These are phyloP conservation scores for Mastigamoeba balamuthi DNA, from an alignment of 78 protist species.

Conservation along the genomic window DNA sequence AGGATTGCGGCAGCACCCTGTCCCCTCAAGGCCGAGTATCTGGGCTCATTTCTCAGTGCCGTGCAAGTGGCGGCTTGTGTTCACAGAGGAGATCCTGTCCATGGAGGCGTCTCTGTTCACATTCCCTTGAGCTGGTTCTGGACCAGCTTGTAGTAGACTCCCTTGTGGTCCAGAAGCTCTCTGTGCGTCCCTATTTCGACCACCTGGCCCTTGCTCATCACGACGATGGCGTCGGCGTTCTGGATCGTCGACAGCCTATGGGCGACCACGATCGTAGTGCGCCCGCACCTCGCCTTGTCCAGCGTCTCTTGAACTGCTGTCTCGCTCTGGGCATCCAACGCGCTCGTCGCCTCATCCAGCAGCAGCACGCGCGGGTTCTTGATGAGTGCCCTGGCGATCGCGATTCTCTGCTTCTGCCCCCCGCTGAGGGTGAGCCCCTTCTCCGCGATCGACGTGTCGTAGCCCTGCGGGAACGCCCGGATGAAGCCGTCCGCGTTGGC, in stretches of 20 bases:
- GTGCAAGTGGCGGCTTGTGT: no score
- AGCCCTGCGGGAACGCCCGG: conserved; percentile 60
- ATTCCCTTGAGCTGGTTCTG: no score
- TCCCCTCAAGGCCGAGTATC: no score
- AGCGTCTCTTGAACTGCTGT: conserved; percentile 67
- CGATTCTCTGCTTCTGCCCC: conserved; percentile 90
- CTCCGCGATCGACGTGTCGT: conserved; percentile 80
- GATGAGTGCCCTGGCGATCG: conserved; percentile 89
- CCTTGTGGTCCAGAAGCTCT: conserved; percentile 54
- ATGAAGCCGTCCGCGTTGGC: conserved; percentile 91
- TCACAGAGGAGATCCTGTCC: no score
- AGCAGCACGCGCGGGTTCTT: conserved; percentile 73
- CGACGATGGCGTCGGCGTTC: conserved; percentile 63
- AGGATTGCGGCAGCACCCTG: no score
- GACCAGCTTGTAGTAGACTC: conserved; percentile 41
- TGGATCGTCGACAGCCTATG: conserved; percentile 87
- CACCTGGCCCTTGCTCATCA: conserved; percentile 57
- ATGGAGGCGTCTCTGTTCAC: no score
- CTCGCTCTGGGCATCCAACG: conserved; percentile 88
- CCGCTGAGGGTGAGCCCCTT: conserved; percentile 74
- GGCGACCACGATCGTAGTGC: conserved; percentile 90
- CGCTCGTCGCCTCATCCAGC: conserved; percentile 94
- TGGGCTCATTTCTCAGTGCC: no score
- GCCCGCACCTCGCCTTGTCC: conserved; percentile 31
- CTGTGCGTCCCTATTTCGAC: conserved; percentile 86